Evolutionary conservation across 2,329 filamentous ascomycete species (phyloP).

Genomic region (Talaromyces sp.): DNA sequence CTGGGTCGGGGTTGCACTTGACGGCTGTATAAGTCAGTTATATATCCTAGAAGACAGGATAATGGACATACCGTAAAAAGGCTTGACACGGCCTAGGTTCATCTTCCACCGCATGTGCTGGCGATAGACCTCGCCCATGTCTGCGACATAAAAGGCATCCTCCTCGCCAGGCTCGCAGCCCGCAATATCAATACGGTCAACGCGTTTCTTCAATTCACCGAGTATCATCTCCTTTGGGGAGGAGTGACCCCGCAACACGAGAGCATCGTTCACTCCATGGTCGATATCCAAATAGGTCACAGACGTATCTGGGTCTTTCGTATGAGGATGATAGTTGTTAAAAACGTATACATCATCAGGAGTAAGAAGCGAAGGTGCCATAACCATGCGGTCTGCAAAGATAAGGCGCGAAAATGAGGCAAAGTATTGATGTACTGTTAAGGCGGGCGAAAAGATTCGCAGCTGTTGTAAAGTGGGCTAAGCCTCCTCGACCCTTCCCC

Average conservation of each 20-base stretch:
- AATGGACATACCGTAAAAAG: constrained; percentile 71
- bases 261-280: constrained; percentile 48
- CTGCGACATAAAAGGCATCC: constrained; percentile 96
- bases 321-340: constrained; percentile 30
- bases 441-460: constrained; percentile 91
- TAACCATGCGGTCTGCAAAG: constrained; percentile 52
- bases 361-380: constrained; percentile 68
- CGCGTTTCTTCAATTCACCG: constrained; percentile 79
- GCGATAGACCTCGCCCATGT: constrained; percentile 97
- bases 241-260: constrained; percentile 43
- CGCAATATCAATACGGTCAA: constrained; percentile 81
- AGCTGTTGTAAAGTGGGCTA: constrained; percentile 87
- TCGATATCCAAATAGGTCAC: constrained; percentile 37
- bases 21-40: constrained; percentile 61
- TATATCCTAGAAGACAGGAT: not conserved
- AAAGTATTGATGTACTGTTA: constrained; percentile 58
- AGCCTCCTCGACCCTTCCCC: constrained; percentile 99
- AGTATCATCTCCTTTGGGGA: constrained; percentile 78
- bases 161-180: constrained; percentile 88
- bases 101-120: constrained; percentile 98
- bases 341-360: constrained; percentile 47
- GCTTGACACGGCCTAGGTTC: constrained; percentile 87
- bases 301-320: constrained; percentile 36
- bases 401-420: constrained; percentile 15
- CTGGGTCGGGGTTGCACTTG: constrained; percentile 96